phyloP scores from a whole-genome alignment of 306 rosid species.

The Benincasa hispida region DNA sequence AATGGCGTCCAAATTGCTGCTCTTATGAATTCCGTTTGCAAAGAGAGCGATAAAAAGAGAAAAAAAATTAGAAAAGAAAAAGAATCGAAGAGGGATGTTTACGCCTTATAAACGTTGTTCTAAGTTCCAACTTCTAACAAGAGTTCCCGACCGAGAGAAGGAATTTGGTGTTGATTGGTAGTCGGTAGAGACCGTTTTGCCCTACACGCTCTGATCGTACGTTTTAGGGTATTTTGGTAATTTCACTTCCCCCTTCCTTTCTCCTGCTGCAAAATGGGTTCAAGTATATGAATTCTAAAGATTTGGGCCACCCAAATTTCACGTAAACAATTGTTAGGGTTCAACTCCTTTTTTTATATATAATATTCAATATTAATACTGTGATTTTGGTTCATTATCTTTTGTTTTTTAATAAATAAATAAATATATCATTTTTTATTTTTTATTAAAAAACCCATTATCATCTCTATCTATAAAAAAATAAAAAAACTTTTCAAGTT shows the following conservation, averaged over 20 bases:
- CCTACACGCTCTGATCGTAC: slow-evolving; percentile 13
- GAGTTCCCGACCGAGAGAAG: slow-evolving; percentile 1
- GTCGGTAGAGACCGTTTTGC: slow-evolving; percentile 12
- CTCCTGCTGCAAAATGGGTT: neutral
- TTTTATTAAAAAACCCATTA: no score
- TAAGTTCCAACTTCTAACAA: neutral
- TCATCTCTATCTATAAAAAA: no score
- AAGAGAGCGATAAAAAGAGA: neutral
- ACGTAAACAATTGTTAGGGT: neutral
- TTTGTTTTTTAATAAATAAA: no score
- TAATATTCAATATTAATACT: no score
- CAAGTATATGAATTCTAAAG: neutral
- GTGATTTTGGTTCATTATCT: neutral
- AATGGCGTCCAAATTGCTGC: slow-evolving; percentile 1
- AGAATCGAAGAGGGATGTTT: neutral
- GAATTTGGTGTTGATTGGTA: slow-evolving; percentile 8
- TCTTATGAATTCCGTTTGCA: neutral
- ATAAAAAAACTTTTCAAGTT: no score
- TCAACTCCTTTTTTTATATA: neutral
- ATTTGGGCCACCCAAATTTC: neutral
- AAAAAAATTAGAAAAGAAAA: neutral
- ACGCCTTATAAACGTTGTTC: slow-evolving; percentile 8
- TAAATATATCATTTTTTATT: no score
- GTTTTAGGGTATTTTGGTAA: slow-evolving; percentile 6
- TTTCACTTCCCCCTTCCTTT: neutral